A percentile compares a stretch with the other conserved stretches of the same genome.
These are phyloP conservation scores for Fusarium verticillioides DNA, from an alignment of 2,329 filamentous ascomycete species.

Conservation along the genomic window DNA sequence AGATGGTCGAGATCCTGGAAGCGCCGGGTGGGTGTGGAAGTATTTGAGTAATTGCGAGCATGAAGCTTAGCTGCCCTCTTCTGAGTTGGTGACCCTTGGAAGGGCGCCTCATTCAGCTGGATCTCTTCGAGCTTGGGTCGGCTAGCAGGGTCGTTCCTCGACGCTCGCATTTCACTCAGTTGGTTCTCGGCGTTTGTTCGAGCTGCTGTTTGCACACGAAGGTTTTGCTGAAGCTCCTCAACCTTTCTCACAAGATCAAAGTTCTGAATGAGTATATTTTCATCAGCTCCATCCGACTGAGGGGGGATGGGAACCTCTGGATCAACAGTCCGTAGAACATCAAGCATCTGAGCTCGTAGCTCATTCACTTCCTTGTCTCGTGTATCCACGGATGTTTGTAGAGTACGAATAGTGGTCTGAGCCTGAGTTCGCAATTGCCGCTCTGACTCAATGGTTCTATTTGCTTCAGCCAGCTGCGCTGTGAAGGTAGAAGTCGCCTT, in stretches of 20 bases:
- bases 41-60: slow-evolving; percentile 73
- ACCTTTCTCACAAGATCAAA: slow-evolving; percentile 89
- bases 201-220: slow-evolving; percentile 84
- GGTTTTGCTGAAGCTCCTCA: slow-evolving; percentile 87
- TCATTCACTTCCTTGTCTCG: slow-evolving; percentile 84
- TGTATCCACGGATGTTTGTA: slow-evolving; percentile 82
- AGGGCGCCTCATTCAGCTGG: slow-evolving; percentile 81
- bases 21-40: slow-evolving; percentile 81
- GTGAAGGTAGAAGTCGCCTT: slow-evolving; percentile 84
- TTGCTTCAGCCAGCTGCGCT: slow-evolving; percentile 87
- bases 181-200: slow-evolving; percentile 86
- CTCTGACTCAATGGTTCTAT: slow-evolving; percentile 90
- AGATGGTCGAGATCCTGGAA: slow-evolving; percentile 68
- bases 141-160: slow-evolving; percentile 76
- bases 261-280: slow-evolving; percentile 75
- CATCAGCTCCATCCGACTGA: slow-evolving; percentile 68
- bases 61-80: slow-evolving; percentile 67
- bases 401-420: slow-evolving; percentile 83
- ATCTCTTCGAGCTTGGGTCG: slow-evolving; percentile 88
- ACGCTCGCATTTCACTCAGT: slow-evolving; percentile 78
- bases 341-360: slow-evolving; percentile 80
- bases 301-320: slow-evolving; percentile 74
- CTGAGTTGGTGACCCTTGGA: slow-evolving; percentile 79
- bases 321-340: slow-evolving; percentile 88
- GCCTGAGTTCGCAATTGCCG: slow-evolving; percentile 85